phyloP scores from a whole-genome alignment of 2,329 filamentous ascomycete genomes.

The Dactylellina parvicollis region DNA sequence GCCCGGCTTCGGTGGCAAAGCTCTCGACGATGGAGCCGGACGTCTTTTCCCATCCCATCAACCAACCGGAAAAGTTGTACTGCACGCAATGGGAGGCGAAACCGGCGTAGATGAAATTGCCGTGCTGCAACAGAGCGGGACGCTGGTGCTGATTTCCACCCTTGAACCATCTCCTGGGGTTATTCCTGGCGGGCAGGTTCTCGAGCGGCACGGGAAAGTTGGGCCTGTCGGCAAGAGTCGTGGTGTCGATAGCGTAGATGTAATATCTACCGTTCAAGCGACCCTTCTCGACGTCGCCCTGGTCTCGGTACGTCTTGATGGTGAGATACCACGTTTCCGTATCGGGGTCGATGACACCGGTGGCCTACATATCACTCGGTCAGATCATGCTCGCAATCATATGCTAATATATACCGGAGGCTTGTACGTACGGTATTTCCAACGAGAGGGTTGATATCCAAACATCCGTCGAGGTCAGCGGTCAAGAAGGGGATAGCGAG shows the following conservation, averaged over 20 bases:
- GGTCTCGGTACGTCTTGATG: slow-evolving; percentile 65
- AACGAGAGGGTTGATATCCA: slow-evolving; percentile 65
- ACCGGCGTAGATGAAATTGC: slow-evolving; percentile 65
- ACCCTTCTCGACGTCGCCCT: slow-evolving; percentile 61
- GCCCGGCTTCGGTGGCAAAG: slow-evolving; percentile 63
- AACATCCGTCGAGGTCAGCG: slow-evolving; percentile 64
- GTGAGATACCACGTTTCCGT: slow-evolving; percentile 66
- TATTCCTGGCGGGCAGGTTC: slow-evolving; percentile 64
- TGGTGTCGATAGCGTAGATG: slow-evolving; percentile 64
- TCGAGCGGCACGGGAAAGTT: slow-evolving; percentile 64
- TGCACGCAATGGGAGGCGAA: slow-evolving; percentile 67
- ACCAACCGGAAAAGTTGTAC: slow-evolving; percentile 66
- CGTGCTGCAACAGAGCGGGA: slow-evolving; percentile 64
- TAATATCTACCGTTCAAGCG: slow-evolving; percentile 63
- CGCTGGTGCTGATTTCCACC: slow-evolving; percentile 66
- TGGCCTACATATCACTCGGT: slow-evolving; percentile 59
- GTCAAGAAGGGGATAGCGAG: slow-evolving; percentile 66
- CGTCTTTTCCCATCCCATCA: slow-evolving; percentile 65
- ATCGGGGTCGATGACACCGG: slow-evolving; percentile 66
- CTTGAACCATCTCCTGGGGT: slow-evolving; percentile 63
- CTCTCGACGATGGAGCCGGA: slow-evolving; percentile 64
- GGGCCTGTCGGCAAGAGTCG: slow-evolving; percentile 62
- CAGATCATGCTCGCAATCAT: neutral
- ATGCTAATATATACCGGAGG: neutral
- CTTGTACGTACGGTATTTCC: slow-evolving; percentile 61